Evolutionary conservation across 768 basidiomycete species (phyloP).

Genomic region (Xanthoconium stramineum): DNA sequence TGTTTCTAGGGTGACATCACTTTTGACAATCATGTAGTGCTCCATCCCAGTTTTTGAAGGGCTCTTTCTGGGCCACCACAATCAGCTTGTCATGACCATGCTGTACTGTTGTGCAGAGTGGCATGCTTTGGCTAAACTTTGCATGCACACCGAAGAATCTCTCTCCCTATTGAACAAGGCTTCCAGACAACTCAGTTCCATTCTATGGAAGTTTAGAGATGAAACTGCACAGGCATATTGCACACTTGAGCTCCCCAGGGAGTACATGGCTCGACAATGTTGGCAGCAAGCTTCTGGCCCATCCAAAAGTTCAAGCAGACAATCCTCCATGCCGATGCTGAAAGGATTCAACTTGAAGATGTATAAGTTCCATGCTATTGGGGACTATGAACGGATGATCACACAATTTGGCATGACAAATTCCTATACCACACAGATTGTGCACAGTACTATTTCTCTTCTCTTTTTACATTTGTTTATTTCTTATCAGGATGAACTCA

Average conservation of each 20-base stretch:
- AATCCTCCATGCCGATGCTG: neutral
- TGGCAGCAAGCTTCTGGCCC: neutral
- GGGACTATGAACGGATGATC: slow-evolving; percentile 19
- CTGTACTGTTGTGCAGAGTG: slow-evolving; percentile 31
- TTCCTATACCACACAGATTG: slow-evolving; percentile 6
- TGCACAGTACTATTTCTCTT: neutral
- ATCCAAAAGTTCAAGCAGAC: neutral
- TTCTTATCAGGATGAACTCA: slow-evolving; percentile 36
- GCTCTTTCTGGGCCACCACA: slow-evolving; percentile 27
- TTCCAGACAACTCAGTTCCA: slow-evolving; percentile 18
- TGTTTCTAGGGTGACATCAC: too few relatives aligned
- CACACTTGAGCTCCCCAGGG: slow-evolving; percentile 30
- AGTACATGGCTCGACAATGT: slow-evolving; percentile 22
- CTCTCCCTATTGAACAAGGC: slow-evolving; percentile 16
- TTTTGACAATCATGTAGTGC: slow-evolving; percentile 17
- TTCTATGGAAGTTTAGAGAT: slow-evolving; percentile 21
- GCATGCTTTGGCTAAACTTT: slow-evolving; percentile 29
- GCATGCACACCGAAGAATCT: slow-evolving; percentile 6
- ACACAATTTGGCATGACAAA: slow-evolving; percentile 1
- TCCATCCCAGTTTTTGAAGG: slow-evolving; percentile 36
- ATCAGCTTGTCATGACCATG: slow-evolving; percentile 18
- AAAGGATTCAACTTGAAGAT: slow-evolving; percentile 24
- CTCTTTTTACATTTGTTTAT: neutral
- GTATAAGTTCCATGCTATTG: slow-evolving; percentile 32
- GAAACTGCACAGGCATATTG: slow-evolving; percentile 18